These are phyloP conservation scores for Cydonia oblonga DNA, from an alignment of 331 rosid species.

Conservation along the genomic window DNA sequence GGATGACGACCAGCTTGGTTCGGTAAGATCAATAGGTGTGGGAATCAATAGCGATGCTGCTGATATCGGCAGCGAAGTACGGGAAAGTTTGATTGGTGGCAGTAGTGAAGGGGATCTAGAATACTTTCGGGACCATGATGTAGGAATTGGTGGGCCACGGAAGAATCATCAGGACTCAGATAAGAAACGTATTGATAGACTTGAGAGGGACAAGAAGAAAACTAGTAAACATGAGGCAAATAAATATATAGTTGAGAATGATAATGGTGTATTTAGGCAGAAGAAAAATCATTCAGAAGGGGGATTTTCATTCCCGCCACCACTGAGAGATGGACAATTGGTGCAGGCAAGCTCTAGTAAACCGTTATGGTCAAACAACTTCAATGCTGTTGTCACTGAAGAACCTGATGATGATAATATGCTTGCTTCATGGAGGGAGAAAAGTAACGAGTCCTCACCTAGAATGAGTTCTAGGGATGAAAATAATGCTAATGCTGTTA, in stretches of 20 bases:
- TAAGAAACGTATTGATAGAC: conserved; percentile 37
- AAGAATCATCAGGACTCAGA: conserved; percentile 40
- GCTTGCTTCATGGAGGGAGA: conserved; percentile 64
- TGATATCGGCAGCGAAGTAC: conserved; percentile 78
- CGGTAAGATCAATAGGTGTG: conserved; percentile 95
- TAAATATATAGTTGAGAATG: conserved; percentile 53
- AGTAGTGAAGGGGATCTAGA: conserved; percentile 82
- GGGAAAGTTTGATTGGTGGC: conserved; percentile 79
- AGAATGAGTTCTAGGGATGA: conserved; percentile 63
- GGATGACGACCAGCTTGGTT: conserved; percentile 84
- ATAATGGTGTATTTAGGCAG: conserved; percentile 29
- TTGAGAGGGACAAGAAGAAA: conserved; percentile 39
- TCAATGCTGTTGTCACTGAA: conserved; percentile 30
- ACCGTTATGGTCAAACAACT: conserved; percentile 52
- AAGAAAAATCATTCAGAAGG: conserved; percentile 41
- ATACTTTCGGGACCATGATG: conserved; percentile 54
- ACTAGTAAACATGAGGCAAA: conserved; percentile 42
- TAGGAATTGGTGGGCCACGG: conserved; percentile 41
- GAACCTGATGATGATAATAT: conserved; percentile 53
- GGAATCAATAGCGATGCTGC: conserved; percentile 90
- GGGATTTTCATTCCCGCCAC: conserved; percentile 78
- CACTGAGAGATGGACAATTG: conserved; percentile 48
- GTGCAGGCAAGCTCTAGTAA: conserved; percentile 52
- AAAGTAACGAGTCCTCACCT: conserved; percentile 78
- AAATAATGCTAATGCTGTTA: conserved; percentile 40